Conservation (phyloP, 1,284 basidiomycete species). For the Phellopilus nigrolimitatus region DNA sequence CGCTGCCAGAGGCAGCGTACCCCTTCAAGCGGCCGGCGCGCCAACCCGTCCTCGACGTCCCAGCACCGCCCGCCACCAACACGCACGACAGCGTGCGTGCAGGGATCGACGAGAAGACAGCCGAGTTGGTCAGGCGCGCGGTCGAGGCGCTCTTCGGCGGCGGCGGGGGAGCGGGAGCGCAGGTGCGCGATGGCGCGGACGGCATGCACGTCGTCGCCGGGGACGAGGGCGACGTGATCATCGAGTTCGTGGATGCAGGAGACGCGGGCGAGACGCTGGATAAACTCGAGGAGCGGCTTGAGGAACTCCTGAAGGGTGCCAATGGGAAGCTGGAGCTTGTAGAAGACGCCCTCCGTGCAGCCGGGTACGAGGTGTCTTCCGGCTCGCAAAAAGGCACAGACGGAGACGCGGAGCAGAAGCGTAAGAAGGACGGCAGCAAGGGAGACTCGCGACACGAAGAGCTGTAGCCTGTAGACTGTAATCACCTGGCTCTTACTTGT, state of each 20-base stretch:
- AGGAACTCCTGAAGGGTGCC: too few relatives aligned
- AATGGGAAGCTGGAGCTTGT: conserved; percentile 28
- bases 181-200: conserved; percentile 32
- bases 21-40: conserved; percentile 47
- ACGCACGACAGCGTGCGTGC: conserved; percentile 22
- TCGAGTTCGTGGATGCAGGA: conserved; percentile 52
- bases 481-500: background rate
- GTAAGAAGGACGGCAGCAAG: conserved; percentile 18
- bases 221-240: conserved; percentile 49
- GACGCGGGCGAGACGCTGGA: conserved; percentile 33
- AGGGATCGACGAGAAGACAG: conserved; percentile 22
- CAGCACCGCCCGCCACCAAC: conserved; percentile 33
- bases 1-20: conserved; percentile 46
- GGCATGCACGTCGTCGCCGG: conserved; percentile 28
- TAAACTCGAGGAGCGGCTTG: conserved; percentile 30
- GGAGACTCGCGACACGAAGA: conserved; percentile 18
- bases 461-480: conserved; percentile 5
- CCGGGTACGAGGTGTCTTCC: conserved; percentile 36
- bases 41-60: conserved; percentile 40
- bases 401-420: conserved; percentile 3
- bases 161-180: conserved; percentile 35
- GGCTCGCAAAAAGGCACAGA: background rate
- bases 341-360: conserved; percentile 37
- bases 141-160: conserved; percentile 16
- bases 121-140: conserved; percentile 24